phyloP scores from a whole-genome alignment of 2,329 filamentous ascomycete genomes.

The Trichoderma guizhouense region DNA sequence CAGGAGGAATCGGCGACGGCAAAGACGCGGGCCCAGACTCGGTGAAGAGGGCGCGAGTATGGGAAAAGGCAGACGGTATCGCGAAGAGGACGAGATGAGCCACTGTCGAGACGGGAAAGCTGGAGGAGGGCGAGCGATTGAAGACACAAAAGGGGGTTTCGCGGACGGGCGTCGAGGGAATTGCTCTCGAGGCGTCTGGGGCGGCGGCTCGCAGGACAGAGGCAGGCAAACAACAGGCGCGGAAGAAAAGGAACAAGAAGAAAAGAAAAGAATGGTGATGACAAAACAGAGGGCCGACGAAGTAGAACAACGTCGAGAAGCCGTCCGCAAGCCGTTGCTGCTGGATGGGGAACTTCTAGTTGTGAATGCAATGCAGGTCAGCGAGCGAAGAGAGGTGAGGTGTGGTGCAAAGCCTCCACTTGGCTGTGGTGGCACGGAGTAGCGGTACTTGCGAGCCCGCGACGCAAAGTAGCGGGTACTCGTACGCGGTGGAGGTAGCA shows the following conservation, averaged over 20 bases:
- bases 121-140: constrained; percentile 10
- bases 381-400: constrained; percentile 17
- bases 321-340: constrained; percentile 14
- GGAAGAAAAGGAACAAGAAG: not conserved
- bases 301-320: constrained; percentile 14
- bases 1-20: constrained; percentile 13
- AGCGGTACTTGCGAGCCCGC: not conserved
- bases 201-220: not conserved
- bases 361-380: constrained; percentile 19
- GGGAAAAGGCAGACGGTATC: not conserved
- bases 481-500: not conserved
- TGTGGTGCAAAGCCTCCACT: constrained; percentile 17
- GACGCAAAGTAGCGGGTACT: not conserved
- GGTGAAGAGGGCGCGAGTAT: not conserved
- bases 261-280: not conserved
- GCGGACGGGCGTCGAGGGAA: constrained; percentile 10
- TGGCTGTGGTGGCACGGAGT: not conserved
- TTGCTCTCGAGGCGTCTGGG: not conserved
- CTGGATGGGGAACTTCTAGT: constrained; percentile 15
- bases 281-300: constrained; percentile 11
- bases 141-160: constrained; percentile 12
- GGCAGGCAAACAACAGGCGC: not conserved
- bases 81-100: not conserved
- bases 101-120: not conserved
- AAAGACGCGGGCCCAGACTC: not conserved